Evolutionary conservation across 352 stramenopile species (phyloP), one percentile per base, ranked within the genome.

Genomic region (Pythium pyrilobum): DNA sequence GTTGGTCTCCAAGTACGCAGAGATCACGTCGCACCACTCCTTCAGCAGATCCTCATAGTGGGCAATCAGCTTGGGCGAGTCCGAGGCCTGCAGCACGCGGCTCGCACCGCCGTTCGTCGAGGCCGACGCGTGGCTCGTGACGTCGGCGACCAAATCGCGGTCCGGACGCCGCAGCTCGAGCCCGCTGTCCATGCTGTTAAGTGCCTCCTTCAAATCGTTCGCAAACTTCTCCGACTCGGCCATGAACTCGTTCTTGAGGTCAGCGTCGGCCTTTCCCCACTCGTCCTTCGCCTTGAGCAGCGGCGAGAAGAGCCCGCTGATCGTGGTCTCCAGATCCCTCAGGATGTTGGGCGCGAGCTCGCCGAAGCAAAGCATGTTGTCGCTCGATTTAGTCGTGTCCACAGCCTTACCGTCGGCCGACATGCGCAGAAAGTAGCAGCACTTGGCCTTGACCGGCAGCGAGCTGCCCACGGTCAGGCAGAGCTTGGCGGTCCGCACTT

Each of bases 21-120:
- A 89, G 53, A 98, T 98, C 45, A 98, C 87, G 54, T 97, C 81
- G 63, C 95, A 98, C 95, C 95, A 99, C 61, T 98, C 92, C 61
- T 96, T 96, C 11, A 99, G 67, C n/a, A 99, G 75, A 5, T 94
- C 76, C 78, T 98, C 94, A 52, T 98, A 98, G 57, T 98, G 82
- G 0, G 79, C 71, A 20, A 99, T 87, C 5, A 97, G 69, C 55
- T 94, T 85, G 4, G 92, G 88, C 36, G 94, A 96, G 65, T 96
- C 81, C 4, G 80, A 73, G 3, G 77, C 64, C 52, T 92, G 87
- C 43, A 97, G 74, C 29, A 72, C 60, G 12, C 75, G 67, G 2
- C 54, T 70, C 3, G 71, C 75, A 40, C 73, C 82, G 5, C 56
- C 41, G 15, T 69, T 72, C 24, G 67, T 68, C 0, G 72, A 64